phyloP scores from a whole-genome alignment of 345 rosid genomes.

The Cardiospermum halicacabum region DNA sequence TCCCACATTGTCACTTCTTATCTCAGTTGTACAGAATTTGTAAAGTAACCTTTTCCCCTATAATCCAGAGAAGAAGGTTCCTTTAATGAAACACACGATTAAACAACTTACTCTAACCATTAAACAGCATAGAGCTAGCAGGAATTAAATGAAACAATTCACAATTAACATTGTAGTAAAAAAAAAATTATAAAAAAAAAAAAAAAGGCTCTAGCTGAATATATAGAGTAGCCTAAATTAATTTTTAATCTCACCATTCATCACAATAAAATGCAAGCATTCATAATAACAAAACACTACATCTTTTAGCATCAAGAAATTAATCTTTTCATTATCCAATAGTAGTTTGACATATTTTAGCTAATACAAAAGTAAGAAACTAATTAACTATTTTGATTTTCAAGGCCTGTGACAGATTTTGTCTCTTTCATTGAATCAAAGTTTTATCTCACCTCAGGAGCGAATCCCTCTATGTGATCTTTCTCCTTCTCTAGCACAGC shows the following conservation, averaged over 20 bases:
- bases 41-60: not conserved
- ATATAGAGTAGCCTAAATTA: not conserved
- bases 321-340: not conserved
- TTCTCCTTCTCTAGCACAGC: constrained; percentile 81
- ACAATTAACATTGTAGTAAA: not conserved
- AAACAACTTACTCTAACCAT: not conserved
- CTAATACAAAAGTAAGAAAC: not conserved
- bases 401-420: not conserved
- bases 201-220: not conserved
- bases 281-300: not conserved
- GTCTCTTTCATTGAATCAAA: not conserved
- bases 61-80: not conserved
- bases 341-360: not conserved
- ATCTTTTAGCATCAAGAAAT: not conserved
- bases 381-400: not conserved
- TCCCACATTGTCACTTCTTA: not conserved
- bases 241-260: not conserved
- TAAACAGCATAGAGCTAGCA: not conserved
- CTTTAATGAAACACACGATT: not conserved
- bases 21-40: constrained; percentile 1
- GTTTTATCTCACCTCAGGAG: constrained; percentile 71
- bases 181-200: no score
- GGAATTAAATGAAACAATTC: not conserved
- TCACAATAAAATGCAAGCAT: not conserved
- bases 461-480: constrained; percentile 94